Percentiles rank a stretch among this genome's conserved stretches.
These are phyloP conservation scores for Elsinoe necatrix DNA, from an alignment of 2,329 filamentous ascomycete species.

Conservation along the genomic window DNA sequence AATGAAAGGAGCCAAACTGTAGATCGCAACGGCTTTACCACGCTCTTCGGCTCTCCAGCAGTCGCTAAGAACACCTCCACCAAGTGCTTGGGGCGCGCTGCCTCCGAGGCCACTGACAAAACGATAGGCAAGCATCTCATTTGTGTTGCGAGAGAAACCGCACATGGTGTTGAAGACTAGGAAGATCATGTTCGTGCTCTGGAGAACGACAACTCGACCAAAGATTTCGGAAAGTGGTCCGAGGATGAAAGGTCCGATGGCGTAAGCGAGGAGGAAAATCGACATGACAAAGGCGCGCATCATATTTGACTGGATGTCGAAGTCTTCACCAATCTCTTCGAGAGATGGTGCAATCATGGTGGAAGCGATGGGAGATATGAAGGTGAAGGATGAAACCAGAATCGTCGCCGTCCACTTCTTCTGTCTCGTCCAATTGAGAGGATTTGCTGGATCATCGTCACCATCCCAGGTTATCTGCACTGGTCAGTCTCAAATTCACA, in stretches of 20 bases:
- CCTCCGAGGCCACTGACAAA: constrained; percentile 33
- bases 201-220: constrained; percentile 30
- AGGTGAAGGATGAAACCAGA: constrained; percentile 35
- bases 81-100: constrained; percentile 31
- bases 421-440: constrained; percentile 39
- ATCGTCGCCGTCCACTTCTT: constrained; percentile 39
- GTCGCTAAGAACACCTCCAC: constrained; percentile 28
- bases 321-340: constrained; percentile 24
- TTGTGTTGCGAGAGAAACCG: constrained; percentile 28
- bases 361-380: constrained; percentile 33
- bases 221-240: constrained; percentile 32
- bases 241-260: constrained; percentile 31
- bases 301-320: constrained; percentile 23
- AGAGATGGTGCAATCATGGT: constrained; percentile 34
- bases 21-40: constrained; percentile 27
- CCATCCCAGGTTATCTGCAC: constrained; percentile 39
- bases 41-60: constrained; percentile 25
- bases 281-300: constrained; percentile 28
- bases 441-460: constrained; percentile 38
- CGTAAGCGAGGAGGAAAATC: constrained; percentile 33
- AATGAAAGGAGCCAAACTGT: constrained; percentile 24
- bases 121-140: constrained; percentile 31
- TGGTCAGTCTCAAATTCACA: background rate
- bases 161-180: constrained; percentile 32
- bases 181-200: constrained; percentile 32